Evolutionary conservation across 2,329 filamentous ascomycete genomes (phyloP).

Genomic region (Dryadomyces sulphureus): DNA sequence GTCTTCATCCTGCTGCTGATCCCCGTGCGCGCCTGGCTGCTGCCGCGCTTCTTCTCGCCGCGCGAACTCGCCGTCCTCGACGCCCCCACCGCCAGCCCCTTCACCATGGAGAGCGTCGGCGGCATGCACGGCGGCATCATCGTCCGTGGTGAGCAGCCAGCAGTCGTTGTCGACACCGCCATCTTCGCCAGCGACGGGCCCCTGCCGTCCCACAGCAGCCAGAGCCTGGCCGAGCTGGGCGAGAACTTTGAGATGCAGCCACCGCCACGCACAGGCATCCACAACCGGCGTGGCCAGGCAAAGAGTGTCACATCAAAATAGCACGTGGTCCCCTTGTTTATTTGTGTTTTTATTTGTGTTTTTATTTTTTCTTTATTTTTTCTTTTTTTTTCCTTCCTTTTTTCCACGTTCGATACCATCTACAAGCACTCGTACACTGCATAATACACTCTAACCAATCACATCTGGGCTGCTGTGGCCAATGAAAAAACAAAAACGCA

Average conservation of each 20-base stretch:
- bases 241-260: conserved; percentile 3
- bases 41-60: conserved; percentile 45
- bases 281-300: conserved; percentile 7
- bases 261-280: conserved; percentile 4
- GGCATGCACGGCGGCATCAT: conserved; percentile 32
- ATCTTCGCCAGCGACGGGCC: neutral
- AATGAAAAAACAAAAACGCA: neutral
- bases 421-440: no score
- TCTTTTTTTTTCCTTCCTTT: neutral
- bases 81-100: conserved; percentile 58
- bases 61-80: conserved; percentile 52
- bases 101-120: conserved; percentile 63
- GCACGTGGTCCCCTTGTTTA: neutral
- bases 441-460: neutral
- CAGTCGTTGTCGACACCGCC: neutral
- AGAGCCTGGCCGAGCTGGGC: conserved; percentile 9
- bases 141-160: neutral
- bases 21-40: conserved; percentile 46
- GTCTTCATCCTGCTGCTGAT: conserved; percentile 58
- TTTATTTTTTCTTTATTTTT: neutral
- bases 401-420: neutral
- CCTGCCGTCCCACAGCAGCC: neutral
- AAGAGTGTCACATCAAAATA: neutral
- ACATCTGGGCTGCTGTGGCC: neutral
- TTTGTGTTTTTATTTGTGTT: neutral